Conservation (phyloP, 164 flowering plant species). For the Nymphaea colorata region DNA sequence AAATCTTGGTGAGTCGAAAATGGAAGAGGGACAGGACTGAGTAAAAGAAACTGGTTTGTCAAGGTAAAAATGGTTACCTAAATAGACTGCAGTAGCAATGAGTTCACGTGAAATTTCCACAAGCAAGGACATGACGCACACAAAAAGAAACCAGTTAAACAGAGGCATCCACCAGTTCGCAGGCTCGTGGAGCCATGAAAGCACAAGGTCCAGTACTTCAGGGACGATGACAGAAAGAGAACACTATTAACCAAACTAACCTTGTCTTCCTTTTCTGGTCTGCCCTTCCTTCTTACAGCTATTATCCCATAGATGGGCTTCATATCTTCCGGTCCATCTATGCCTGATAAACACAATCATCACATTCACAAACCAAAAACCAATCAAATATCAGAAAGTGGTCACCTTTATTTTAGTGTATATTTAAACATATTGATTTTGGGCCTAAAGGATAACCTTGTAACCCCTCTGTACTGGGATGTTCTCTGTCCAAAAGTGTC, state of each 20-base stretch:
- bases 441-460: conserved; percentile 28
- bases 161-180: conserved; percentile 7
- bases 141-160: conserved; percentile 10
- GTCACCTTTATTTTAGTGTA: not conserved
- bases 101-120: conserved; percentile 17
- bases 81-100: conserved; percentile 43
- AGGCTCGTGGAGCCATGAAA: conserved; percentile 1
- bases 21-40: not conserved
- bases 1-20: not conserved
- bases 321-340: conserved; percentile 93
- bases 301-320: conserved; percentile 92
- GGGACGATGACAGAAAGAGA: not conserved
- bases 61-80: conserved; percentile 26
- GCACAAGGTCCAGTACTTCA: conserved; percentile 9
- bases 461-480: conserved; percentile 80
- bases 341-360: conserved; percentile 34
- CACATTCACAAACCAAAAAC: not conserved
- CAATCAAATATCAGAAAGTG: not conserved
- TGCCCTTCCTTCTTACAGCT: conserved; percentile 95
- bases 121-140: conserved; percentile 24
- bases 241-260: conserved; percentile 22
- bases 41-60: not conserved
- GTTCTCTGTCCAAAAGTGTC: conserved; percentile 89
- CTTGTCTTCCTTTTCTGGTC: conserved; percentile 94
- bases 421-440: not conserved